Evolutionary conservation across 176 grass and related monocot genomes (phyloP), one percentile per base, ranked within the genome.

Genomic region (Hsuehochloa calcarea): DNA sequence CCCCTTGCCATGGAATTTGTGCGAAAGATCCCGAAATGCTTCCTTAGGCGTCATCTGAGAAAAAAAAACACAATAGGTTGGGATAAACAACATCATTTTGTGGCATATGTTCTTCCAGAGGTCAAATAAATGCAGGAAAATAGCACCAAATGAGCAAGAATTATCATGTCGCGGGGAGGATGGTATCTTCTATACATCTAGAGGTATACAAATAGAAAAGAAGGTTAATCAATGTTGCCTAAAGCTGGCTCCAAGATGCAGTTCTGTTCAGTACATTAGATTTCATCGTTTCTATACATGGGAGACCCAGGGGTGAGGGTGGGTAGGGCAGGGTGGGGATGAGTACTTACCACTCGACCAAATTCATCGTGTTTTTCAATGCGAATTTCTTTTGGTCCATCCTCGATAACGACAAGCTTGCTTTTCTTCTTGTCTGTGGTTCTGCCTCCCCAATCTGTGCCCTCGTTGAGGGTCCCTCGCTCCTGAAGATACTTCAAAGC

Each of bases 1-100:
- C 14, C 88, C 96, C 84, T 98, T 98, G 61, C 93, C 96, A 87
- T 95, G 96, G 39, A 98, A 98, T 86, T 92, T 95, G 84, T 95
- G 93, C 11, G 96, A 96, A 79, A 95, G 85, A 82, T 82, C 80
- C 45, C 93, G 76, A 80, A 95, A 98, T 74, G 96, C 96, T 79
- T 99, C 93, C 89, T 89, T 99, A 17, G 90, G 91, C 70, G 93
- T 95, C 93, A 94, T 95, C 91, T 98, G 78, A 39, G 68, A 22
- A 63, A 62, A 25, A 2, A 74, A 25, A 2, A 74, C 4, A 43
- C 14, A 65, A 56, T 3, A 72, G 23, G 50, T 50, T 46, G 87
- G 51, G 34, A 68, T 64, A 64, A 85, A 14, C 46, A 78, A 74
- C 22, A 54, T 59, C 14, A 65, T 78, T 65, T 54, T 86, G 35